Evolutionary conservation across 768 basidiomycete genomes (phyloP).

Genomic region (Auriscalpium orientale): DNA sequence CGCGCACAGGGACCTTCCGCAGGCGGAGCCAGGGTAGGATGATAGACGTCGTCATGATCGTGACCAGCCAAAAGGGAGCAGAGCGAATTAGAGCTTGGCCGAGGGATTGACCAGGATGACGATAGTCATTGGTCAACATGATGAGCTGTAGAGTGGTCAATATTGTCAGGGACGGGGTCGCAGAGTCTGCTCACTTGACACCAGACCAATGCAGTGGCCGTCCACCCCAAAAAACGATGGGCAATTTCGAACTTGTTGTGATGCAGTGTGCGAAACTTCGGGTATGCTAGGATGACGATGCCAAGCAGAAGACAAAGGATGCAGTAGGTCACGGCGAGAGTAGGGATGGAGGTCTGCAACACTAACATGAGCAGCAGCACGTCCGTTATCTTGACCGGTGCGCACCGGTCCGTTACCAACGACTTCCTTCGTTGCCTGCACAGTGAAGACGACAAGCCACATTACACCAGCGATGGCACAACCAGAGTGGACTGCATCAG

Average conservation of each 20-base stretch:
- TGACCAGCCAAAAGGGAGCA: slow-evolving; percentile 50
- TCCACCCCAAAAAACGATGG: slow-evolving; percentile 55
- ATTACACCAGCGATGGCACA: slow-evolving; percentile 47
- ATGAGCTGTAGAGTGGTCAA: slow-evolving; percentile 28
- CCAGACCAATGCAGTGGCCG: slow-evolving; percentile 45
- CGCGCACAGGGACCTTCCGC: slow-evolving; percentile 45
- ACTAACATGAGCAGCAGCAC: neutral
- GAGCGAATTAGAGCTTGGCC: slow-evolving; percentile 36
- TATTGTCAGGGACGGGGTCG: neutral
- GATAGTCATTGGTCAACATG: slow-evolving; percentile 49
- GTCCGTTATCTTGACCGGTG: neutral
- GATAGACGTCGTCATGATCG: slow-evolving; percentile 47
- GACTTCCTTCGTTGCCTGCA: slow-evolving; percentile 43
- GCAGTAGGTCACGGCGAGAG: slow-evolving; percentile 44
- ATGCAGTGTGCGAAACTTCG: slow-evolving; percentile 35
- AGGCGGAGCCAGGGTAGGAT: slow-evolving; percentile 51
- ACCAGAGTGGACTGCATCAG: slow-evolving; percentile 39
- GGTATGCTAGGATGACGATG: slow-evolving; percentile 47
- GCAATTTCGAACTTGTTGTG: slow-evolving; percentile 49
- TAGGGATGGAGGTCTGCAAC: slow-evolving; percentile 35
- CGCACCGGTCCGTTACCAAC: slow-evolving; percentile 29
- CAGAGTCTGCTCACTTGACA: slow-evolving; percentile 31
- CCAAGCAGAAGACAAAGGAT: slow-evolving; percentile 40
- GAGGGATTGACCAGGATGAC: slow-evolving; percentile 28
- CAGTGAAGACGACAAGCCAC: slow-evolving; percentile 45